These are phyloP conservation scores for Thozetella sp. DNA, from an alignment of 495 filamentous ascomycete genomes.

Conservation along the genomic window DNA sequence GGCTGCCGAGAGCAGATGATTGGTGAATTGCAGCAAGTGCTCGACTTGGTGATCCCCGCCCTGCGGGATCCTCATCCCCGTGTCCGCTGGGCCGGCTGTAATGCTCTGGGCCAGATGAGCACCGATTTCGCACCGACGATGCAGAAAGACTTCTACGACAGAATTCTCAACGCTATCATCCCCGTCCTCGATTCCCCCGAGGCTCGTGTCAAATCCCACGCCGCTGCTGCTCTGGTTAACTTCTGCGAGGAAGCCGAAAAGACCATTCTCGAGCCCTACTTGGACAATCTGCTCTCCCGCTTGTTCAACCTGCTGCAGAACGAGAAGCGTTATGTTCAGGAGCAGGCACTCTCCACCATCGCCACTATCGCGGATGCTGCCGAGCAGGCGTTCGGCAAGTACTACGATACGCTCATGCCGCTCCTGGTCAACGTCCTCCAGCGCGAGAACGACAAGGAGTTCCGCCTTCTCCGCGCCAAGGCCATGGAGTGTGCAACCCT, in stretches of 20 bases:
- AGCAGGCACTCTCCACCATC: constrained; percentile 97
- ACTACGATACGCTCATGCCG: constrained; percentile 95
- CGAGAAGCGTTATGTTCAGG: constrained; percentile 93
- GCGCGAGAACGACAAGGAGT: constrained; percentile 89
- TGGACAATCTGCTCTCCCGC: constrained; percentile 81
- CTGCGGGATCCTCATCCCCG: constrained; percentile 91
- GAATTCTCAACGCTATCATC: constrained; percentile 86
- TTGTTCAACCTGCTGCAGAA: constrained; percentile 84
- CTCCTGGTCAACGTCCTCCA: constrained; percentile 86
- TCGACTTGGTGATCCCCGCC: constrained; percentile 90
- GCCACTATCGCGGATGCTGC: constrained; percentile 98
- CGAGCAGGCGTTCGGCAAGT: constrained; percentile 92
- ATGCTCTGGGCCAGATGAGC: constrained; percentile 99
- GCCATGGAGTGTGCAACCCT: constrained; percentile 99
- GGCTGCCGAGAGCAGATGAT: constrained; percentile 96
- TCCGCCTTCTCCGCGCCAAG: constrained; percentile 88
- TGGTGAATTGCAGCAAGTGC: constrained; percentile 88
- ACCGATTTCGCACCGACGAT: constrained; percentile 98
- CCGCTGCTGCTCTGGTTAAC: constrained; percentile 95
- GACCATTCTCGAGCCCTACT: constrained; percentile 86
- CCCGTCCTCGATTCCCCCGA: constrained; percentile 89
- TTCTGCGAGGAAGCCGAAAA: constrained; percentile 99
- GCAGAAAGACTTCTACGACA: constrained; percentile 91
- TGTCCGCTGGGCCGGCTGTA: constrained; percentile 97
- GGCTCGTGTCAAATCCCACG: constrained; percentile 94